These are phyloP conservation scores for Starmera quercuum DNA, from an alignment of 805 yeast genomes.

Conservation along the genomic window DNA sequence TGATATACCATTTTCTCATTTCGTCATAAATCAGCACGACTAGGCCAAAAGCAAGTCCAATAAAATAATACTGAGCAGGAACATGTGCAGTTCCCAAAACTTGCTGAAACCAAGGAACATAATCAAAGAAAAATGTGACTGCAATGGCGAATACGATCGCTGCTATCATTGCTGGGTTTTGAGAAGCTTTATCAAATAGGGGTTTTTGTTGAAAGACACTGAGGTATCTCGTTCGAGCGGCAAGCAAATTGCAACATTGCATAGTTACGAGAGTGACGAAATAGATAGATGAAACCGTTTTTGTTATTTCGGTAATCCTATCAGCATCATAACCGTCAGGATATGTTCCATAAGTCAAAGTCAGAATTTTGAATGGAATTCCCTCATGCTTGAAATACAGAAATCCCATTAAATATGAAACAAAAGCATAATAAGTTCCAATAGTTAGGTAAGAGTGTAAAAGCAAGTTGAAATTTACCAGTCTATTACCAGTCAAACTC, in stretches of 20 bases:
- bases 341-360: constrained; percentile 29
- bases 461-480: constrained; percentile 31
- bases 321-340: constrained; percentile 15
- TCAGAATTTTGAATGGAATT: constrained; percentile 29
- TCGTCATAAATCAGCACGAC: constrained; percentile 36
- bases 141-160: constrained; percentile 29
- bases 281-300: constrained; percentile 35
- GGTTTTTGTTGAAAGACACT: constrained; percentile 36
- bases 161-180: constrained; percentile 5
- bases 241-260: constrained; percentile 38
- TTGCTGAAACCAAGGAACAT: constrained; percentile 31
- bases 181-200: constrained; percentile 18
- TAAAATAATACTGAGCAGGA: constrained; percentile 39
- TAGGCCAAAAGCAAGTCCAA: constrained; percentile 37
- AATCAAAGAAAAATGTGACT: constrained; percentile 31
- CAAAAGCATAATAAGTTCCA: constrained; percentile 34
- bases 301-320: constrained; percentile 16
- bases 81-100: constrained; percentile 29
- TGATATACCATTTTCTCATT: constrained; percentile 26
- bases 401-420: constrained; percentile 29
- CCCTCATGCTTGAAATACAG: constrained; percentile 29
- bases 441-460: constrained; percentile 35
- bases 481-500: constrained; percentile 30
- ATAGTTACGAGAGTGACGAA: constrained; percentile 38
- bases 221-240: constrained; percentile 34